Percentiles rank a stretch among this genome's conserved stretches.
These are phyloP conservation scores for Didymella glomerata DNA, from an alignment of 2,329 filamentous ascomycete genomes.

Conservation along the genomic window DNA sequence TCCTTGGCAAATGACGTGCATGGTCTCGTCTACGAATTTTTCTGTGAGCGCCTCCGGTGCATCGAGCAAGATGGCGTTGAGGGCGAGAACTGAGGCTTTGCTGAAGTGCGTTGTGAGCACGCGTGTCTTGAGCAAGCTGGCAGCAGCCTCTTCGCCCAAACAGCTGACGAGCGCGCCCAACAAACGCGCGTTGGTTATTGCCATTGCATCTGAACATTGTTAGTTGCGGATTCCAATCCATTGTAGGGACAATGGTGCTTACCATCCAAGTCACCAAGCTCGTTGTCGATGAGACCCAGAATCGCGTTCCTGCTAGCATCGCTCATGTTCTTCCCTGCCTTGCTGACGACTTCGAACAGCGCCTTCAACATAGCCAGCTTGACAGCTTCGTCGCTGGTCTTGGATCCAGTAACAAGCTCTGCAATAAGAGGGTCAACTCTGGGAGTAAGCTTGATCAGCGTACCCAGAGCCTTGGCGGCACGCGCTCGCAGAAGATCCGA, in stretches of 20 bases:
- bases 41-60: conserved; percentile 74
- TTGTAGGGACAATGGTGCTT: conserved; percentile 33
- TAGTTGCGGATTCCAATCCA: not conserved
- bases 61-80: conserved; percentile 89
- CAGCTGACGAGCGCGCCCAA: conserved; percentile 90
- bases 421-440: conserved; percentile 92
- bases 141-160: conserved; percentile 75
- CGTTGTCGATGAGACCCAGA: conserved; percentile 85
- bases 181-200: conserved; percentile 88
- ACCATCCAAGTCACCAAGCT: conserved; percentile 76
- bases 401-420: conserved; percentile 94
- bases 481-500: conserved; percentile 87
- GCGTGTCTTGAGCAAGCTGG: conserved; percentile 69
- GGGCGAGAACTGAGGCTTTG: conserved; percentile 79
- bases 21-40: conserved; percentile 75
- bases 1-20: conserved; percentile 79
- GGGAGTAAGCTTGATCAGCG: conserved; percentile 92
- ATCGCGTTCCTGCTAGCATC: conserved; percentile 88
- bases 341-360: conserved; percentile 93
- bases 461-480: conserved; percentile 92
- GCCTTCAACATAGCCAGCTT: conserved; percentile 97
- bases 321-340: conserved; percentile 93
- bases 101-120: conserved; percentile 80
- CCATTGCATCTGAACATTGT: conserved; percentile 66
- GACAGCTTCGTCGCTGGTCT: conserved; percentile 86